A percentile compares a stretch with the other conserved stretches of the same genome.
phyloP scores from a whole-genome alignment of 805 yeast genomes.

The Saccharomycopsis fermentans region DNA sequence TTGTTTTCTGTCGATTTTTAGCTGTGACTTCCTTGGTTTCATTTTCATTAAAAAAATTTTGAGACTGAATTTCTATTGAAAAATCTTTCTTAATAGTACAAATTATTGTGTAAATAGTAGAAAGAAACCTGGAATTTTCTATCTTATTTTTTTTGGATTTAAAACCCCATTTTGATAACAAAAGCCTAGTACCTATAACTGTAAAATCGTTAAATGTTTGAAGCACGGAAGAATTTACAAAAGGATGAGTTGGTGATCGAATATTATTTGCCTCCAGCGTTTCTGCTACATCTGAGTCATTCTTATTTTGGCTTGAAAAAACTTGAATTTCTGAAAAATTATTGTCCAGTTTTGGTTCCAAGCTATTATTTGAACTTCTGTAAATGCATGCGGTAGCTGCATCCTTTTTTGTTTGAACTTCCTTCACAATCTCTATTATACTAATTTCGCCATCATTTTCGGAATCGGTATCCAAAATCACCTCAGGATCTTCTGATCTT shows the following conservation, averaged over 20 bases:
- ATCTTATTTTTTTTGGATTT: constrained; percentile 6
- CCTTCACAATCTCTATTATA: constrained; percentile 15
- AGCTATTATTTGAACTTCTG: not conserved
- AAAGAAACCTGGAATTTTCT: not conserved
- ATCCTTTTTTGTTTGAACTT: not conserved
- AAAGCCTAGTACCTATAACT: not conserved
- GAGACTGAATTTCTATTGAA: not conserved
- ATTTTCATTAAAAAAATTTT: not conserved
- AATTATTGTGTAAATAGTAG: not conserved
- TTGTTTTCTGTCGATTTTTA: not conserved
- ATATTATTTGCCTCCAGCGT: too few relatives aligned
- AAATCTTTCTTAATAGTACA: not conserved
- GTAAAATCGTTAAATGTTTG: not conserved
- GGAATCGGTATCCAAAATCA: constrained; percentile 13
- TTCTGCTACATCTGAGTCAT: not conserved
- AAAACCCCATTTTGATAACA: constrained; percentile 12
- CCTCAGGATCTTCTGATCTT: constrained; percentile 1
- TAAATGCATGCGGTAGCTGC: not conserved
- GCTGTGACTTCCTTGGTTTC: not conserved
- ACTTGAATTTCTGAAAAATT: constrained; percentile 13
- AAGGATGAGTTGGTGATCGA: not conserved
- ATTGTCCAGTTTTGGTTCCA: not conserved
- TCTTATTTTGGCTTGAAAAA: constrained; percentile 9
- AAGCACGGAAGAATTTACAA: not conserved
- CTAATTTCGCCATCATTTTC: constrained; percentile 14